Base-by-base conservation (phyloP, 495 filamentous ascomycete species). In the Polyplosphaeria fusca region DNA sequence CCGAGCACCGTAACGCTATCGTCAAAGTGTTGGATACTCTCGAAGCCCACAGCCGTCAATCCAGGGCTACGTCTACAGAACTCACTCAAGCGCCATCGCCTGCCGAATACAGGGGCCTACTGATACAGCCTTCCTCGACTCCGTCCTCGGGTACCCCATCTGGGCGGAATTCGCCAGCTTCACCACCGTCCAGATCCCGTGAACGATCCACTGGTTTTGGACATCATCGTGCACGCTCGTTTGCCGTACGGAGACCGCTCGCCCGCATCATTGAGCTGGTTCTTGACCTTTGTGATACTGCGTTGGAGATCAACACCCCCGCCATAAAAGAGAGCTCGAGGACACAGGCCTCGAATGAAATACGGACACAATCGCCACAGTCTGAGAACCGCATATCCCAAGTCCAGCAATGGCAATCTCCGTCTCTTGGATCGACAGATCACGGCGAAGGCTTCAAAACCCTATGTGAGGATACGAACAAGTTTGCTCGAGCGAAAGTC, bases 1-100 rank as follows among this genome's bases (percentile, higher is more conserved):
- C 82, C n/a, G 91, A 97, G 68, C 93, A 97, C 70, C 86, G 93
- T 4, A 89, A 92, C 70, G 79, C 86, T n/a, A 95, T 98, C 67
- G 94, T 97, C 65, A 95, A 86, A 68, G 88, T 97, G 19, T 77
- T 98, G 19, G 94, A 98, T 71, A 88, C 87, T 26, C 76, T 97
- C 19, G 93, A 98, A 70, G 83, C 88, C 27, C 84, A 89, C 42
- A 82, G 86, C 52, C 84, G 86, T 57, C 79, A 86, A 52, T 76
- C 84, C 4, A 67, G 65, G 28, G 69, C 75, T 23, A 67, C 82
- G 50, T 78, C 83, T 12, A 81, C 77, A 19, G 89, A 91, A 37
- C 73, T 72, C 16, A 67, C 66, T 44, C 60, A 74, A 22, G 38
- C 74, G 3, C 69, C 77, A 0, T 59, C 77, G 19, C 77, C 85